A percentile compares a stretch with the other conserved stretches of the same genome.
Evolutionary conservation across 2,329 filamentous ascomycete genomes (phyloP).

Genomic region (Xylariomycetidae sp.): DNA sequence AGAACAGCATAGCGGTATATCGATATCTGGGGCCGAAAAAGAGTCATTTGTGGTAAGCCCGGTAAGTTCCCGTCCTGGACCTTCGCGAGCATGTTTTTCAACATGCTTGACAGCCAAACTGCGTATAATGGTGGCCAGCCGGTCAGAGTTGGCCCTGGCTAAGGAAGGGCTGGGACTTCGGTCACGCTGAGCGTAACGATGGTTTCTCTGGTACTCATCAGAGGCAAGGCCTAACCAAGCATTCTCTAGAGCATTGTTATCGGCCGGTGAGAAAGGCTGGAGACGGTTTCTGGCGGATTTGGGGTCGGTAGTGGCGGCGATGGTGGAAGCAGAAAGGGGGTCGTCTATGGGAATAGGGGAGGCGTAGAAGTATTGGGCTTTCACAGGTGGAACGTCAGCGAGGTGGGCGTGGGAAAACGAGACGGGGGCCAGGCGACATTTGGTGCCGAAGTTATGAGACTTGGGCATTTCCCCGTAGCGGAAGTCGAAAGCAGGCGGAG

Average conservation of each 20-base stretch:
- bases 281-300: constrained; percentile 56
- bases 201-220: constrained; percentile 42
- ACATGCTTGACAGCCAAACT: constrained; percentile 42
- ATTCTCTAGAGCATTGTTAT: constrained; percentile 75
- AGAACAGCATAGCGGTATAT: constrained; percentile 42
- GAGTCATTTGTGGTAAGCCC: constrained; percentile 16
- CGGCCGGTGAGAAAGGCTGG: constrained; percentile 72
- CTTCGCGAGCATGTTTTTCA: constrained; percentile 39
- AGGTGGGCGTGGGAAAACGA: constrained; percentile 31
- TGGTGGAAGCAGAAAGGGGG: constrained; percentile 64
- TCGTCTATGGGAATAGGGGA: constrained; percentile 83
- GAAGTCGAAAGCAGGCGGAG: constrained; percentile 14
- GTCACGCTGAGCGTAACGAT: constrained; percentile 33
- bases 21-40: constrained; percentile 22
- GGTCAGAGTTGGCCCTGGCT: constrained; percentile 31
- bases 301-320: constrained; percentile 46
- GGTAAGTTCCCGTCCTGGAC: constrained; percentile 22
- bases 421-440: constrained; percentile 52
- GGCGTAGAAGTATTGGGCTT: constrained; percentile 79
- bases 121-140: constrained; percentile 35
- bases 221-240: constrained; percentile 65
- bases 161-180: constrained; percentile 28
- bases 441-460: constrained; percentile 54
- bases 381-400: constrained; percentile 53
- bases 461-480: constrained; percentile 16